These are phyloP conservation scores for Fusarium foetens DNA, from an alignment of 2,329 filamentous ascomycete species.

Conservation along the genomic window DNA sequence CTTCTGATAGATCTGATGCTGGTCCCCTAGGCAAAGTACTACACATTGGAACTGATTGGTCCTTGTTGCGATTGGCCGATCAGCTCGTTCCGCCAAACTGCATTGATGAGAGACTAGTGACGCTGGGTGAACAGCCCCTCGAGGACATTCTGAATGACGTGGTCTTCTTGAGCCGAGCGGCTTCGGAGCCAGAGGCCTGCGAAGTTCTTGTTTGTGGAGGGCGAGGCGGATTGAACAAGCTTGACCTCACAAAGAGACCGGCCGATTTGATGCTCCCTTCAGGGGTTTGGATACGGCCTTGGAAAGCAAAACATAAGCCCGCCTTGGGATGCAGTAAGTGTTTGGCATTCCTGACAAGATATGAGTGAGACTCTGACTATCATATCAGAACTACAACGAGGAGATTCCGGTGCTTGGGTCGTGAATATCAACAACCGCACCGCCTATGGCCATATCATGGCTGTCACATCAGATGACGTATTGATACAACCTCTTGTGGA, in stretches of 20 bases:
- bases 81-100: neutral
- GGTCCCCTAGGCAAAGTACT: neutral
- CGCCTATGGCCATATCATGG: neutral
- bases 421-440: neutral
- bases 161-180: neutral
- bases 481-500: neutral
- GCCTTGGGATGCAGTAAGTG: neutral
- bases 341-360: neutral
- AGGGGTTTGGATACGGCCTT: neutral
- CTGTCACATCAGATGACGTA: neutral
- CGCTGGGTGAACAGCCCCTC: neutral
- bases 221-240: neutral
- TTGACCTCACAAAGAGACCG: neutral
- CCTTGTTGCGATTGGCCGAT: neutral
- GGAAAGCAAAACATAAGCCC: neutral
- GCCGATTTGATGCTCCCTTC: neutral
- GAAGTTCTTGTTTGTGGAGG: neutral
- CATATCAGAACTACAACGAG: neutral
- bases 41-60: neutral
- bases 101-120: neutral
- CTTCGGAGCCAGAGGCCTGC: neutral
- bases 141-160: neutral
- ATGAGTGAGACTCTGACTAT: neutral
- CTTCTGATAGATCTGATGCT: neutral
- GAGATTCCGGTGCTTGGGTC: neutral